Base-by-base conservation (phyloP, 768 basidiomycete genomes). In the Suillus tomentosus region DNA sequence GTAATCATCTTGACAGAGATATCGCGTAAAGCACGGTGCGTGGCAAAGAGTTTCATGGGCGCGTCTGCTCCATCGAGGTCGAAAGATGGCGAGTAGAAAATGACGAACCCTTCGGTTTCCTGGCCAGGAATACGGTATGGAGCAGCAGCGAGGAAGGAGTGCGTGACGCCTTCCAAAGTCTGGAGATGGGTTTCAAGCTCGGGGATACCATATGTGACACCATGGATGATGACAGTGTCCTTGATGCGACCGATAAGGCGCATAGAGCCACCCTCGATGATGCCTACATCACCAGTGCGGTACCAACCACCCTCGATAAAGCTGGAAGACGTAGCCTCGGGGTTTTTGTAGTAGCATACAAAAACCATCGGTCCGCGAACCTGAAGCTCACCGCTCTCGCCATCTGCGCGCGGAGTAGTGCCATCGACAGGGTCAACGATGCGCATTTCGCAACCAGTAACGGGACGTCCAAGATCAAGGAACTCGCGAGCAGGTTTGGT, bases 221-320 rank as follows among this genome's bases (percentile, higher is more conserved):
- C 78, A 64, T 80, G 79, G 63, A 80, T 77, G 58, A 78, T 78
- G 65, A 80, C 66, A 31, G 71, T 74, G 57, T 79, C 77, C 67
- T 80, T 80, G 65, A 79, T 77, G 57, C 79, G 71, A 2, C 79
- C 77, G 43, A 77, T 70, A 39, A 81, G 68, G 50, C 72, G 73
- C 61, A 82, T 71, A 62, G 70, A 72, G 15, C 76, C 74, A 10
- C 72, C 68, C 40, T 72, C 65, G 10, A 83, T 68, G 37, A 75
- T 69, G 5, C 80, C 84, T 10, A 83, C 72, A 67, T 88, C 87
- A 2, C 87, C 87, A 22, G 86, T 87, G 66, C 80, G 81, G 72
- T 84, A 84, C 86, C 86, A 88, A 5, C 82, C 78, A 31, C 81
- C 83, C 9, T 72, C 66, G 0, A 79, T 76, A 66, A 88, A 83